Evolutionary conservation across 2,329 filamentous ascomycete species (phyloP).

Genomic region (Alternaria atra): DNA sequence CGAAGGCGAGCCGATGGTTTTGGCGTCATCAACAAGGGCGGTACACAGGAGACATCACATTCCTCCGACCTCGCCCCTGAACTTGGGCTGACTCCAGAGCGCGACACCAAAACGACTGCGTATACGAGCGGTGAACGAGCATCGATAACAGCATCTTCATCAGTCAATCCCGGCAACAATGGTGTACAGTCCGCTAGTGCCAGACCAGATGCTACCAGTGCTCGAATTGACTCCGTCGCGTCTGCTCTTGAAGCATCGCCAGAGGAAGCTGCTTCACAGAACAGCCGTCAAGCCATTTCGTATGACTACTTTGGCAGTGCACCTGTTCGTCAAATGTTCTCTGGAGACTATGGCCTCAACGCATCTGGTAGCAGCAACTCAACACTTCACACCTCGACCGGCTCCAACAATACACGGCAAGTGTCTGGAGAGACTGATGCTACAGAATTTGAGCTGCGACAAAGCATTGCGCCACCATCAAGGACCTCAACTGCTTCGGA

Average conservation of each 20-base stretch:
- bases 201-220: neutral
- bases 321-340: neutral
- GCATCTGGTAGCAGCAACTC: neutral
- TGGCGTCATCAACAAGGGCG: conserved; percentile 1
- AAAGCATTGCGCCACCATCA: neutral
- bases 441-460: neutral
- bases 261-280: neutral
- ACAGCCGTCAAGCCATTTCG: neutral
- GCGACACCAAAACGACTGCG: neutral
- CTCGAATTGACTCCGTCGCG: conserved; percentile 2
- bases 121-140: neutral
- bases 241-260: conserved; percentile 4
- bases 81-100: neutral
- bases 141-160: neutral
- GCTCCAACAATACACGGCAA: neutral
- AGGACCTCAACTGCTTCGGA: neutral
- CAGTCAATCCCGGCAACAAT: neutral
- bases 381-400: neutral
- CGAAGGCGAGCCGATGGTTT: conserved; percentile 33
- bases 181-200: neutral
- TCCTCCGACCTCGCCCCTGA: conserved; percentile 12
- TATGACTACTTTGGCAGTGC: neutral
- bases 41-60: conserved; percentile 17
- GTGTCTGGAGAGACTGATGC: neutral
- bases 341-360: conserved; percentile 1